A percentile compares a stretch with the other conserved stretches of the same genome.
phyloP scores from a whole-genome alignment of 148 eudicot genomes.

The Vaccinium darrowii region DNA sequence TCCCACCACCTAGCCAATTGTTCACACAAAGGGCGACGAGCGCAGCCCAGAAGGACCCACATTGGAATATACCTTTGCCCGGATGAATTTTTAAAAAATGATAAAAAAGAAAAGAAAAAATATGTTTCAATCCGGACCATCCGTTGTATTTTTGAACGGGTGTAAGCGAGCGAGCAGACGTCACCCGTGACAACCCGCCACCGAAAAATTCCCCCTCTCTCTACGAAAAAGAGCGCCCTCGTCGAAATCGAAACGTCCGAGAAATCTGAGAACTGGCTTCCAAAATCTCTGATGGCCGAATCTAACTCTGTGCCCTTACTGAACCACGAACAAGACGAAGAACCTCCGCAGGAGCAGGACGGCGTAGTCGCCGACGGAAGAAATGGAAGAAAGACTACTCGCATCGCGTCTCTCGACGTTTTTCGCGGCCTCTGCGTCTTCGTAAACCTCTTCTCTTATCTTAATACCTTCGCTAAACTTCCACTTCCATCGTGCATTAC shows the following conservation, averaged over 20 bases:
- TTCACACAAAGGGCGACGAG: neutral
- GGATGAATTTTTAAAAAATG: too few species aligned
- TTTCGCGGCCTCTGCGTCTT: slow-evolving; percentile 25
- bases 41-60: neutral
- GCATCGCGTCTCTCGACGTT: slow-evolving; percentile 18
- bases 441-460: neutral
- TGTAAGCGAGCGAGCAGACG: too few species aligned
- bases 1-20: neutral
- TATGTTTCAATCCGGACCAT: too few species aligned
- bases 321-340: neutral
- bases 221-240: neutral
- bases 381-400: neutral
- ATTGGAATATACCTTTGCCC: neutral
- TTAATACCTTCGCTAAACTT: neutral
- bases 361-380: neutral
- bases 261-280: neutral
- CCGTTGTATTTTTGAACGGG: too few species aligned
- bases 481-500: neutral
- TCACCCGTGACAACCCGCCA: too few species aligned
- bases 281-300: neutral
- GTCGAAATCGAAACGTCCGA: neutral
- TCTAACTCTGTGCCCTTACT: neutral
- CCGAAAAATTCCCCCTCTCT: neutral
- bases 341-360: neutral
- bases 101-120: too few species aligned